A percentile compares a stretch with the other conserved stretches of the same genome.
These are phyloP conservation scores for Colletotrichum viniferum DNA, from an alignment of 2,329 filamentous ascomycete species.

Conservation along the genomic window DNA sequence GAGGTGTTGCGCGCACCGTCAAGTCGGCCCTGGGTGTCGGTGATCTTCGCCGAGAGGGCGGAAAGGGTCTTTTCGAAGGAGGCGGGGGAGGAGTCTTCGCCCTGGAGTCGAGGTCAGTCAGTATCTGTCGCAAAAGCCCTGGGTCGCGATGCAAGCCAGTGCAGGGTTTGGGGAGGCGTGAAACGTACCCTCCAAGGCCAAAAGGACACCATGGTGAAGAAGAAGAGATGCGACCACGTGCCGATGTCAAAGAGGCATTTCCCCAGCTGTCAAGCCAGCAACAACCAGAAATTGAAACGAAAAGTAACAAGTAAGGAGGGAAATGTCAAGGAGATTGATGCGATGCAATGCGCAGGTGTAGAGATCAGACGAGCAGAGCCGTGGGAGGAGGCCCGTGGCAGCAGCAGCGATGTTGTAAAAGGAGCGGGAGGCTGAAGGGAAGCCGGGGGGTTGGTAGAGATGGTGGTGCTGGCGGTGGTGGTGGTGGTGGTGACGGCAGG, in stretches of 20 bases:
- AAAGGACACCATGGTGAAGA: constrained; percentile 72
- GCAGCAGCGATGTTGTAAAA: not conserved
- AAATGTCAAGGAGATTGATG: not conserved
- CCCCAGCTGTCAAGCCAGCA: not conserved
- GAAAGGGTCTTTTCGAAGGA: constrained; percentile 93
- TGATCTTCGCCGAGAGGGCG: constrained; percentile 81
- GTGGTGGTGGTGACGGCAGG: not conserved
- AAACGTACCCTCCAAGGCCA: constrained; percentile 80
- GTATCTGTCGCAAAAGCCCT: not conserved
- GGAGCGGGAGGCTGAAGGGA: not conserved
- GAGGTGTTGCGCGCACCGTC: constrained; percentile 74
- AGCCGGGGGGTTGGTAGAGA: not conserved
- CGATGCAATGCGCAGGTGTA: not conserved
- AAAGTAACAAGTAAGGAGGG: not conserved
- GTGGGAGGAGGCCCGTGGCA: not conserved
- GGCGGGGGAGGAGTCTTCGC: constrained; percentile 80
- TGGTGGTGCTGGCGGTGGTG: not conserved
- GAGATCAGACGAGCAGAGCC: not conserved
- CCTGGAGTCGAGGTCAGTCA: constrained; percentile 49
- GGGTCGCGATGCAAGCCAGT: not conserved
- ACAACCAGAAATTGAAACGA: not conserved
- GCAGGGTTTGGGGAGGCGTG: not conserved
- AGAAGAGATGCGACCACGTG: constrained; percentile 17
- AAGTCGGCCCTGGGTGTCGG: constrained; percentile 72
- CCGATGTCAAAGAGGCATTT: constrained; percentile 13